Conservation (phyloP, 164 flowering plant genomes). For the Annona squamosa region DNA sequence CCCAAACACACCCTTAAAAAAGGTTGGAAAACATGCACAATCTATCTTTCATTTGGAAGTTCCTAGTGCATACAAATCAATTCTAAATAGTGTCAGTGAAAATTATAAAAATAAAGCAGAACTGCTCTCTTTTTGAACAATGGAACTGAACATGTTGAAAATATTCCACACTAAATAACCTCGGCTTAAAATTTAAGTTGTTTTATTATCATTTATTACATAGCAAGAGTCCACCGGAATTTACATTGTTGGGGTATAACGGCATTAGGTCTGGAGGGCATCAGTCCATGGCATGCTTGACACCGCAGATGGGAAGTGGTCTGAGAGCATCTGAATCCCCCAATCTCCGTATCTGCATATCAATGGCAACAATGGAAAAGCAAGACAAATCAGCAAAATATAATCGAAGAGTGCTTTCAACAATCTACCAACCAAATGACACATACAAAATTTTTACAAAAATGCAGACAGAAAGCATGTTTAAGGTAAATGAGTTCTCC, state of each 20-base stretch:
- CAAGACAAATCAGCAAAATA: neutral
- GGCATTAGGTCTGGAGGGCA: constrained; percentile 66
- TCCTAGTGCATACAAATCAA: too few species aligned
- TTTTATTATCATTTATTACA: too few species aligned
- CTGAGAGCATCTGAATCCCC: constrained; percentile 61
- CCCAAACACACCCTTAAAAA: too few species aligned
- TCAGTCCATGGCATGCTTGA: constrained; percentile 82
- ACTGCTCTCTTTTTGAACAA: too few species aligned
- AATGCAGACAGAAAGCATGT: neutral
- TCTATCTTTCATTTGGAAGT: too few species aligned
- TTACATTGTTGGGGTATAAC: constrained; percentile 77
- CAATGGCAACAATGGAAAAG: constrained; percentile 1
- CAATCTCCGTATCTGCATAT: constrained; percentile 37
- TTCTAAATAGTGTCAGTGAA: too few species aligned
- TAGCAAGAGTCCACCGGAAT: neutral
- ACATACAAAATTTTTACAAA: neutral
- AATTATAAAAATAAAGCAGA: too few species aligned
- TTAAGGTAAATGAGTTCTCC: neutral
- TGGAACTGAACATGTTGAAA: too few species aligned
- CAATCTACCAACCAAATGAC: neutral
- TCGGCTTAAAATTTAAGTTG: too few species aligned
- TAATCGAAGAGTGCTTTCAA: neutral
- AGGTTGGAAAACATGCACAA: too few species aligned
- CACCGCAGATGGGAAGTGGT: constrained; percentile 74
- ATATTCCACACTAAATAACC: too few species aligned